A percentile compares a stretch with the other conserved stretches of the same genome.
phyloP scores from a whole-genome alignment of 1,284 basidiomycete species.

The Vanrija sp. region DNA sequence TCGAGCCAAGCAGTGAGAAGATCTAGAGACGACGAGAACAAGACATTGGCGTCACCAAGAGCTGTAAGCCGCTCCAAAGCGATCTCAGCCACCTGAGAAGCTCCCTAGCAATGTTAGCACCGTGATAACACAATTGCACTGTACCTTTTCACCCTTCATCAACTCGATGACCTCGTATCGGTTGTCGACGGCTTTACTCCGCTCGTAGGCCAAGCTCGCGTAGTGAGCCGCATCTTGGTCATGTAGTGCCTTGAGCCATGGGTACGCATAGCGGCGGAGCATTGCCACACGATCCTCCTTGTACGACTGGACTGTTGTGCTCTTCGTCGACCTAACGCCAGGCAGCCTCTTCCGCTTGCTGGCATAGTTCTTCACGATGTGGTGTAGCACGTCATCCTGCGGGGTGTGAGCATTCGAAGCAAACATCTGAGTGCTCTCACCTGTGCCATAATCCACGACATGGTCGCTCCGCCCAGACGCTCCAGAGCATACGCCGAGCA shows the following conservation, averaged over 20 bases:
- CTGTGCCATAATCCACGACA: constrained; percentile 56
- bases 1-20: constrained; percentile 65
- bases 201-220: constrained; percentile 37
- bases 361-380: constrained; percentile 35
- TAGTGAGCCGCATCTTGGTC: constrained; percentile 56
- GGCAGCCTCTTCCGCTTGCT: constrained; percentile 52
- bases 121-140: neutral
- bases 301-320: constrained; percentile 52
- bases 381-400: constrained; percentile 33
- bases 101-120: constrained; percentile 8
- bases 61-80: constrained; percentile 31
- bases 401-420: constrained; percentile 27
- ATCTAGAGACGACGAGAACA: constrained; percentile 61
- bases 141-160: constrained; percentile 13
- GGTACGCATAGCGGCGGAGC: constrained; percentile 55
- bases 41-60: constrained; percentile 45
- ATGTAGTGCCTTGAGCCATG: constrained; percentile 65
- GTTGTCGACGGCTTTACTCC: constrained; percentile 22
- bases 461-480: constrained; percentile 51
- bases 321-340: constrained; percentile 57
- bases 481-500: constrained; percentile 61
- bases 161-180: constrained; percentile 7
- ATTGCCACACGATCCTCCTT: constrained; percentile 62
- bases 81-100: constrained; percentile 24
- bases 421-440: constrained; percentile 45